Base-by-base conservation (phyloP, 352 stramenopile species). In the Phytophthora aleatoria region DNA sequence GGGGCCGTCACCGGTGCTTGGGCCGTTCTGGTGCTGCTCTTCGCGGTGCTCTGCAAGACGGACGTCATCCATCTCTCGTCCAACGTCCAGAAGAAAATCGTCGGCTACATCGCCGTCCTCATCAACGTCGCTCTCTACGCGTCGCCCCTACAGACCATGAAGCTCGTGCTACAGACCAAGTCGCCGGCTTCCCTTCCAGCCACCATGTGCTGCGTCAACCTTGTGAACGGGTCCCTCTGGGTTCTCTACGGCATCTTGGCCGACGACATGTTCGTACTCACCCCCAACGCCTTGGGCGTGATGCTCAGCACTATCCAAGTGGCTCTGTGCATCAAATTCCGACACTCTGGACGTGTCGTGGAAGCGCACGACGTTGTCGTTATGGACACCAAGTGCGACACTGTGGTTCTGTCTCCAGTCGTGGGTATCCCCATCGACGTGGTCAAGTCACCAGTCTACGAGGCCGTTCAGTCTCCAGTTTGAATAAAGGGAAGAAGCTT, bases 321-420 rank as follows among this genome's bases (percentile, higher is more conserved):
- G 64, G 33, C 15, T 7, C 50, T 85, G 10, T 82, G 74, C 57
- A n/a, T 78, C 26, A 71, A 74, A 28, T 87, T 75, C 60, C 63
- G 63, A 31, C 24, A 56, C 11, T 45, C 27, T 24, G 26, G 33
- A n/a, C 57, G 39, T 12, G 10, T 52, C 31, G 47, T 51, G 26
- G 47, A 39, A 27, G 49, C 57, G 1, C 12, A 48, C 26, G 38
- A 54, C 47, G 39, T 8, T 9, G 33, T 47, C 13, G 47, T 47
- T 35, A 55, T 49, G 35, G 30, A 51, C 5, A n/a, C 42, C 8
- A 71, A 71, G 24, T 64, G 50, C 43, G 54, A 58, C 16, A 20
- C 15, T 27, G 43, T 70, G 31, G 33, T 49, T 9, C 16, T 71
- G 24, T 56, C 64, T 6, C 51, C 57, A 0, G 43, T 70, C 11